Base-by-base conservation (phyloP, 75 land plant genomes). In the Sequoia sempervirens region DNA sequence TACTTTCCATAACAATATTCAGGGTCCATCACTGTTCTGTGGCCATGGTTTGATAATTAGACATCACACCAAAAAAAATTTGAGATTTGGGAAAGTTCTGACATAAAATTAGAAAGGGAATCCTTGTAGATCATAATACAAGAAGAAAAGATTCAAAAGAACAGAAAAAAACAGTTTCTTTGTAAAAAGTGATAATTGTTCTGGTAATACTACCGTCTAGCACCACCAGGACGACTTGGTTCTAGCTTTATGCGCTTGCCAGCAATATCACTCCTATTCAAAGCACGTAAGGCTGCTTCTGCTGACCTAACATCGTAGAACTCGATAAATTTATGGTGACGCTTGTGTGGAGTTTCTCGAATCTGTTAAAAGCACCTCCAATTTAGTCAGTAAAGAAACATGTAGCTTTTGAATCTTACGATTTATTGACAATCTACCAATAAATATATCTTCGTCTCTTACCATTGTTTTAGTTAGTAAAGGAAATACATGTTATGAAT, bases 261-360 rank as follows among this genome's bases (percentile, higher is more conserved):
- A 83, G 94, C 92, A 73, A 93, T 89, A 38, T 91, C 91, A 81
- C 88, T 92, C 72, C 88, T 86, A 47, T 94, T 92, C 83, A 92
- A 86, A 50, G 94, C 89, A 47, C 87, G 83, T 41, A 92, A 79
- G 53, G 95, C 95, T 40, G 91, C 90, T 83, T 94, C 95, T 38
- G 95, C 94, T 81, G 95, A 92, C 84, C 95, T 86, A 40, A 94
- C 90, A 88, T 94, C 95, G 74, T 92, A 93, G 85, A 91, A 93
- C 50, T 93, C 94, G 15, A 93, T 91, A 78, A 92, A 90, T 74
- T 93, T 93, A 78, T 91, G 92, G 53, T 89, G 91, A 5, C 85
- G 88, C 82, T 89, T 94, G 79, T 94, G 90, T 80, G 94, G 94
- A 41, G 94, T 89, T 80, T 94, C 95, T 61, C 91, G 92, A 43